Base-by-base conservation (phyloP, 208 protist species). In the Strigomonas culicis region DNA sequence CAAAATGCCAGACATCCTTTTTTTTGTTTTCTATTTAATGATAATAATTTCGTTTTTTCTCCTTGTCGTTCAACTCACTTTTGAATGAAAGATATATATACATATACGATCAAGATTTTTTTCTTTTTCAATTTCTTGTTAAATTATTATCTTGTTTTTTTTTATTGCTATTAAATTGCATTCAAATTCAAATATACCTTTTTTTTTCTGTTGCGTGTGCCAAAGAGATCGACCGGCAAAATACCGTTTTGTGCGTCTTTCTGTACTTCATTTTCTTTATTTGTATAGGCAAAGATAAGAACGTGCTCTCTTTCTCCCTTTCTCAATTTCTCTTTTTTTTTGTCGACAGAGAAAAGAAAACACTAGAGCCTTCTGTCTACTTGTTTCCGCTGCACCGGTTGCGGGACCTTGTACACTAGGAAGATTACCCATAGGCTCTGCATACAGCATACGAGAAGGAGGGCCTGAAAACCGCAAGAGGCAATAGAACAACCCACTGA, bases 261-360 rank as follows among this genome's bases (percentile, higher is more conserved):
- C 32, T 50, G 46, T 24, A 36, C 52, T 32, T 21, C 22, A 32
- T 61, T n/a, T 63, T 32, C n/a, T 53, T 4, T n/a, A 25, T 6
- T 11, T n/a, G 10, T 7, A 8, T n/a, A n/a, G 10, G n/a, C 7
- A 27, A 53, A 53, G 10, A n/a, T 53, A 11, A 25, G 10, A 11
- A 53, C 13, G 47, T 15, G 13, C 4, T 4, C 30, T 39, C 13
- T 4, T 57, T 46, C 47, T 19, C 32, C 3, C 49, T 17, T 58
- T 66, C 44, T 57, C 56, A 47, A 32, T 72, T 59, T 65, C 56
- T 61, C 41, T 51, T 17, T 64, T 58, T 28, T 41, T 52, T 64
- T 44, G n/a, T n/a, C n/a, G n/a, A n/a, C n/a, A n/a, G n/a, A n/a
- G n/a, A n/a, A n/a, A n/a, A n/a, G n/a, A n/a, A n/a, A n/a, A n/a